phyloP scores from a whole-genome alignment of 305 asterid genomes.

The Rubia occidens region DNA sequence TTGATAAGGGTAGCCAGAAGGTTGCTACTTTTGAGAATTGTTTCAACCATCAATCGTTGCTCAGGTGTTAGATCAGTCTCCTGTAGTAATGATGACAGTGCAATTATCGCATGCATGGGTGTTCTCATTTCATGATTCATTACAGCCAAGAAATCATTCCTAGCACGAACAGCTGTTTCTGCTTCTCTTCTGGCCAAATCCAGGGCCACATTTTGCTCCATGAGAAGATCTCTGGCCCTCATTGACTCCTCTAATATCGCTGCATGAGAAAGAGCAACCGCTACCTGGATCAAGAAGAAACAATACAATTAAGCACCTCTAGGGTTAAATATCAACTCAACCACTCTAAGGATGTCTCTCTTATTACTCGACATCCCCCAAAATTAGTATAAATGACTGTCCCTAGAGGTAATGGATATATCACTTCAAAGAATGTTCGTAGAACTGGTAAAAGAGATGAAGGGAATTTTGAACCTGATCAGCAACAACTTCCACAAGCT shows the following conservation, averaged over 20 bases:
- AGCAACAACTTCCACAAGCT: conserved; percentile 98
- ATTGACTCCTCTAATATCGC: conserved; percentile 91
- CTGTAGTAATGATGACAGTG: conserved; percentile 81
- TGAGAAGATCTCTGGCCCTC: conserved; percentile 88
- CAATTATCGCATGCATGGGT: conserved; percentile 93
- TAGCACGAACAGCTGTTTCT: conserved; percentile 87
- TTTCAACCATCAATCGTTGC: conserved; percentile 97
- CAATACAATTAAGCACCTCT: conserved; percentile 12
- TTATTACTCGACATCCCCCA: neutral
- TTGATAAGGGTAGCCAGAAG: conserved; percentile 90
- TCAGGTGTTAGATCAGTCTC: conserved; percentile 89
- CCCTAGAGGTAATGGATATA: neutral
- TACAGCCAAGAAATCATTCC: conserved; percentile 89
- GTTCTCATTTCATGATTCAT: conserved; percentile 99
- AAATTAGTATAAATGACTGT: neutral
- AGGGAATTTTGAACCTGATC: conserved; percentile 60
- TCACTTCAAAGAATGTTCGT: neutral
- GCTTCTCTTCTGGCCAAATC: conserved; percentile 93
- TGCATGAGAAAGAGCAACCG: conserved; percentile 96
- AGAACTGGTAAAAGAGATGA: neutral
- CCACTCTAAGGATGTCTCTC: neutral
- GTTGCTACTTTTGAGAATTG: conserved; percentile 90
- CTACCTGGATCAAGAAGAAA: conserved; percentile 47
- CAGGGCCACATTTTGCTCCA: conserved; percentile 87
- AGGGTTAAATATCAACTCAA: neutral